A percentile compares a stretch with the other conserved stretches of the same genome.
Evolutionary conservation across 1,139 yeast genomes (phyloP).

Genomic region (Hemisphaericaspora lyxosophila): DNA sequence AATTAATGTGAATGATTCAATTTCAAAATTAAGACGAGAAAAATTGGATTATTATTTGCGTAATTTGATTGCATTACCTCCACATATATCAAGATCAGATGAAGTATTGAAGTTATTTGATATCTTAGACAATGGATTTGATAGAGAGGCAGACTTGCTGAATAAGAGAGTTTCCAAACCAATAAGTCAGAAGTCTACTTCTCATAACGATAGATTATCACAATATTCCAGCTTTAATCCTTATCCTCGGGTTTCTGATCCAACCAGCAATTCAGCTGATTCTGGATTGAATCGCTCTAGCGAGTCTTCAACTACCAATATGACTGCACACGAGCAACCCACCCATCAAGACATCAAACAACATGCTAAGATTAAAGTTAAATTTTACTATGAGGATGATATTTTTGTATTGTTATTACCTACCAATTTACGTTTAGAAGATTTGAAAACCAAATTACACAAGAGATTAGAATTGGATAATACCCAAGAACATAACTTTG

Average conservation of each 20-base stretch:
- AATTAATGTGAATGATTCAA: constrained; percentile 85
- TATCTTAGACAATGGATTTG: constrained; percentile 61
- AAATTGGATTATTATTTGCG: constrained; percentile 83
- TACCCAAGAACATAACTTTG: constrained; percentile 14
- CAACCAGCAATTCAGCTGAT: constrained; percentile 27
- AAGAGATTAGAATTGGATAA: constrained; percentile 53
- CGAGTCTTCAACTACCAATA: constrained; percentile 12
- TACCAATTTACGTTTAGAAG: constrained; percentile 55
- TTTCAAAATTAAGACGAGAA: constrained; percentile 79
- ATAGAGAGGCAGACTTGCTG: constrained; percentile 22
- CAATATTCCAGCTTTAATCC: constrained; percentile 33
- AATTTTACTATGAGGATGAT: constrained; percentile 86
- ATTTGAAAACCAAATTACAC: constrained; percentile 61
- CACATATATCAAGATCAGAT: constrained; percentile 68
- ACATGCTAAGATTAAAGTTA: constrained; percentile 56
- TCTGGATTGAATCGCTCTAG: constrained; percentile 18
- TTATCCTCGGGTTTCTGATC: constrained; percentile 13
- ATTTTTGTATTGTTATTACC: constrained; percentile 85
- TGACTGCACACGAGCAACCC: constrained; percentile 6
- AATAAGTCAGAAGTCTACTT: constrained; percentile 41
- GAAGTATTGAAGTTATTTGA: constrained; percentile 74
- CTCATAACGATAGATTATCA: constrained; percentile 44
- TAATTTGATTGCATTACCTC: constrained; percentile 72
- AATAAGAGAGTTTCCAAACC: constrained; percentile 35
- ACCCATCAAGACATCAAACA: not conserved